These are phyloP conservation scores for Backusella tuberculispora DNA, from an alignment of 192 early-diverging fungal species.

Conservation along the genomic window DNA sequence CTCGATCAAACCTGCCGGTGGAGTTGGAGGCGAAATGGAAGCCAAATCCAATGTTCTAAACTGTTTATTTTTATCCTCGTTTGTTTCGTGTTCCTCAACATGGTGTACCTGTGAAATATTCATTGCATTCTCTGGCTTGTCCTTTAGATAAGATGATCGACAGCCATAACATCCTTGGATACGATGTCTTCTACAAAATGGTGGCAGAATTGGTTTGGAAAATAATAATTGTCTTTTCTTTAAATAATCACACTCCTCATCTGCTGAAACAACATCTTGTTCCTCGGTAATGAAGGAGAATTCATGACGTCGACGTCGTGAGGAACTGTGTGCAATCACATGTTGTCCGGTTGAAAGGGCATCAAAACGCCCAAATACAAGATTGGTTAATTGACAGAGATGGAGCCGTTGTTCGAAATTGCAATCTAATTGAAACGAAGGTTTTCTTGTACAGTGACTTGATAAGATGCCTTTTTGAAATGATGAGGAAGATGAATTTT, in stretches of 20 bases:
- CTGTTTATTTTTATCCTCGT: not conserved
- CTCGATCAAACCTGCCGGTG: slow-evolving; percentile 49
- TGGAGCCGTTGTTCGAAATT: slow-evolving; percentile 56
- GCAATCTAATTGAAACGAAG: slow-evolving; percentile 41
- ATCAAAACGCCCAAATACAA: slow-evolving; percentile 64
- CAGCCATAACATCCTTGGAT: slow-evolving; percentile 45
- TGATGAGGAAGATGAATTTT: not conserved
- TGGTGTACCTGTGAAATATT: not conserved
- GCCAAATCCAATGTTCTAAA: slow-evolving; percentile 14
- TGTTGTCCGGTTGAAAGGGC: slow-evolving; percentile 32
- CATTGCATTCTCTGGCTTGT: slow-evolving; percentile 11
- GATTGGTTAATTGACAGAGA: slow-evolving; percentile 56
- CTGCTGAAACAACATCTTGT: not conserved
- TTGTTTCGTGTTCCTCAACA: slow-evolving; percentile 15
- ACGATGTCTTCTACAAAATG: slow-evolving; percentile 51
- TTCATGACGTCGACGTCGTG: slow-evolving; percentile 34
- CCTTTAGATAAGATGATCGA: slow-evolving; percentile 13
- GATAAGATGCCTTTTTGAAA: slow-evolving; percentile 35
- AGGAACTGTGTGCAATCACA: slow-evolving; percentile 29
- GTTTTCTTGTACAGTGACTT: slow-evolving; percentile 32
- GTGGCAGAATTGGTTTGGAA: slow-evolving; percentile 34
- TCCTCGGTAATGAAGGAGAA: not conserved
- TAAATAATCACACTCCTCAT: slow-evolving; percentile 15
- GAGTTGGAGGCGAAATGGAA: slow-evolving; percentile 14
- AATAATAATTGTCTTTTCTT: slow-evolving; percentile 40